These are phyloP conservation scores for Penicillium goetzii DNA, from an alignment of 495 filamentous ascomycete species.

Conservation along the genomic window DNA sequence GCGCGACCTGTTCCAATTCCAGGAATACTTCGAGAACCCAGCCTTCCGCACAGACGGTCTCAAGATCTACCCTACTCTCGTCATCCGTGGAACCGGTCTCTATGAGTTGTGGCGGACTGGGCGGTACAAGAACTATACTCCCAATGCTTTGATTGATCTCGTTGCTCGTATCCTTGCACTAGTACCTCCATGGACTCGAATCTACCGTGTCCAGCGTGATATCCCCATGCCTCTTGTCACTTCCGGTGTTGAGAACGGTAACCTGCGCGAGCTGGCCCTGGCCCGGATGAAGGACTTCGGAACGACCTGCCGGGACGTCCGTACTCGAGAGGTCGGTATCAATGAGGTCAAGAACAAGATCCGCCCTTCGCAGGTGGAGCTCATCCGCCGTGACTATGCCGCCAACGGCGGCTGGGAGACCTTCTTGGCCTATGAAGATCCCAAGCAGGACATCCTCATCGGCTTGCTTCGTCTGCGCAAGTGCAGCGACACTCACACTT, in stretches of 20 bases:
- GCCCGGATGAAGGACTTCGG: slow-evolving; percentile 98
- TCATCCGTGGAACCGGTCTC: slow-evolving; percentile 94
- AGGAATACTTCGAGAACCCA: slow-evolving; percentile 97
- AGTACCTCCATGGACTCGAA: slow-evolving; percentile 95
- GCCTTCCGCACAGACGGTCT: slow-evolving; percentile 96
- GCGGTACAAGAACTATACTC: slow-evolving; percentile 97
- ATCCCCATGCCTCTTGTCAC: slow-evolving; percentile 99
- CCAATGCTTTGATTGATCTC: slow-evolving; percentile 91
- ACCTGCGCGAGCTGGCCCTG: slow-evolving; percentile 88
- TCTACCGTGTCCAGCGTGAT: slow-evolving; percentile 97
- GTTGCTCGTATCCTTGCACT: slow-evolving; percentile 94
- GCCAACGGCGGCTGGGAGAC: slow-evolving; percentile 99
- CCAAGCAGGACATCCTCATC: slow-evolving; percentile 97
- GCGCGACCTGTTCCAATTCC: slow-evolving; percentile 93
- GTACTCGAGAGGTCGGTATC: slow-evolving; percentile 95
- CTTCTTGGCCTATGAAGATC: slow-evolving; percentile 96
- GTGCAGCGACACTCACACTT: slow-evolving; percentile 87
- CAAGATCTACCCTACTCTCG: slow-evolving; percentile 97
- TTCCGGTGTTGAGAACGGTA: slow-evolving; percentile 96
- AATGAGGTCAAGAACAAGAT: slow-evolving; percentile 99
- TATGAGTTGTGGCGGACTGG: slow-evolving; percentile 98
- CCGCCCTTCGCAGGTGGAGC: slow-evolving; percentile 91
- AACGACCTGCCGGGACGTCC: slow-evolving; percentile 95
- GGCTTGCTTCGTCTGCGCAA: slow-evolving; percentile 87
- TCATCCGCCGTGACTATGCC: slow-evolving; percentile 91